Percentiles rank a stretch among this genome's conserved stretches.
Conservation (phyloP, 768 basidiomycete genomes). For the Candolleomyces eurysporus region DNA sequence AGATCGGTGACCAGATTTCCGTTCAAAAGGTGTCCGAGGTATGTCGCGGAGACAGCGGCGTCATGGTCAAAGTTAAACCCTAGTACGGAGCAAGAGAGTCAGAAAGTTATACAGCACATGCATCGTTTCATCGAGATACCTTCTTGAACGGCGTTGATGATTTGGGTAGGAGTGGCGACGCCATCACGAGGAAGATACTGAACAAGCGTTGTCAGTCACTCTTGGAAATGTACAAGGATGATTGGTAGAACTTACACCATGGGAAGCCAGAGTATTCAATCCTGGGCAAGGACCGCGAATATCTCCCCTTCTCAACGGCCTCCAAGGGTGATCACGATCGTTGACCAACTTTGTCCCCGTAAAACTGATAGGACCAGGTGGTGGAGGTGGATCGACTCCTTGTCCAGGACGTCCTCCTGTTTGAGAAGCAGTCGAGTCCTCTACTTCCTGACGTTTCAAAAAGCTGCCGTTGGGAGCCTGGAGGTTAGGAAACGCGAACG, state of each 20-base stretch:
- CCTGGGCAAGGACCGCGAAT: no score
- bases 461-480: no score
- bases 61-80: constrained; percentile 17
- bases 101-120: no score
- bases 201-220: neutral
- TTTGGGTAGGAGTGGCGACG: constrained; percentile 13
- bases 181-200: constrained; percentile 15
- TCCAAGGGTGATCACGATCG: constrained; percentile 15
- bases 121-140: neutral
- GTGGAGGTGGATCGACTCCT: neutral
- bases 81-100: neutral
- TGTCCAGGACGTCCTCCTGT: no score
- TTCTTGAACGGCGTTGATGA: constrained; percentile 15
- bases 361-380: constrained; percentile 8
- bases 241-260: constrained; percentile 12
- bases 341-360: constrained; percentile 13
- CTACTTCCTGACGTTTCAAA: no score
- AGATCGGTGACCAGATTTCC: constrained; percentile 16
- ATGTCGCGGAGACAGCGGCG: constrained; percentile 12
- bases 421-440: no score
- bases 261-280: constrained; percentile 14
- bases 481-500: no score
- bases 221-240: neutral
- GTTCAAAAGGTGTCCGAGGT: constrained; percentile 15
- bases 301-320: constrained; percentile 7